Evolutionary conservation across 129 eudicot genomes (phyloP).

Genomic region (Lonicera japonica): DNA sequence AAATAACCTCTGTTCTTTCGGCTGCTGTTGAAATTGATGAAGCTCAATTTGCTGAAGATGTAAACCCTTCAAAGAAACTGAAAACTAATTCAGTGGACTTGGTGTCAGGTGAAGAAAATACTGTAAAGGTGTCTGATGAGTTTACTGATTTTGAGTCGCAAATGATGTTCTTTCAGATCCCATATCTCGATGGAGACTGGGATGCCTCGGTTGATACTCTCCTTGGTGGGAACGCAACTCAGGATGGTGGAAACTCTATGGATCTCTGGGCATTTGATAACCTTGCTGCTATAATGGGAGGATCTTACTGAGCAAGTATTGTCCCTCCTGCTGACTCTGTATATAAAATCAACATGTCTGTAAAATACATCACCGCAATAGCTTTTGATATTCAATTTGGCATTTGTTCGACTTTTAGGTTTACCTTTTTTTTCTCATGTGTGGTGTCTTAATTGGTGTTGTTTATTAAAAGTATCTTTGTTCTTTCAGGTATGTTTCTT

Average conservation of each 20-base stretch:
- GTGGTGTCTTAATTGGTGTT: neutral
- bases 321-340: conserved; percentile 29
- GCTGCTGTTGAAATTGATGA: conserved; percentile 44
- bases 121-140: conserved; percentile 34
- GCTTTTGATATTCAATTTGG: neutral
- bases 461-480: neutral
- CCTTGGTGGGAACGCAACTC: conserved; percentile 49
- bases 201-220: conserved; percentile 57
- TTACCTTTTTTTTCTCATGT: neutral
- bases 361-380: neutral
- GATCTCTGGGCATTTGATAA: conserved; percentile 87
- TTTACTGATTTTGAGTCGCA: conserved; percentile 42
- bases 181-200: conserved; percentile 68
- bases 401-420: neutral
- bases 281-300: conserved; percentile 37
- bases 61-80: conserved; percentile 46
- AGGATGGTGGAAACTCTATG: conserved; percentile 46
- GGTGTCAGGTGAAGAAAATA: conserved; percentile 21
- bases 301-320: conserved; percentile 33
- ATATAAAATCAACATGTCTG: conserved; percentile 48
- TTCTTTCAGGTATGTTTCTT: conserved; percentile 29
- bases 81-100: conserved; percentile 32
- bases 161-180: conserved; percentile 59
- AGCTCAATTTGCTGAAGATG: conserved; percentile 41
- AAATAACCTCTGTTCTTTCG: conserved; percentile 64